Evolutionary conservation across 2,329 filamentous ascomycete species (phyloP).

Genomic region (Penicillium griseofulvum): DNA sequence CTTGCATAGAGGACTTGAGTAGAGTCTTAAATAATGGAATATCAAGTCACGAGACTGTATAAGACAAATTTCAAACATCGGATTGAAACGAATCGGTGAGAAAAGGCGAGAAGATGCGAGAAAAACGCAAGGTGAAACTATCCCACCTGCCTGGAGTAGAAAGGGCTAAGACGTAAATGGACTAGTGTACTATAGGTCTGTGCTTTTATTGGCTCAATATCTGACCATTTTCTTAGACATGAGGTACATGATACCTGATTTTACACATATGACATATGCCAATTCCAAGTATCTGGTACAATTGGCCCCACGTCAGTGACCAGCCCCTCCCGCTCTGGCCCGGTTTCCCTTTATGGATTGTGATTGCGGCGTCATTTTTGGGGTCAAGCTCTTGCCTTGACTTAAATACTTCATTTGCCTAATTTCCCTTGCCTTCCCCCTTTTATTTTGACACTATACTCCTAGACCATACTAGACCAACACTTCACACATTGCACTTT

Average conservation of each 20-base stretch:
- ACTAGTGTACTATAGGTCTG: neutral
- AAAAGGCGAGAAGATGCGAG: neutral
- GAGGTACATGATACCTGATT: slow-evolving; percentile 5
- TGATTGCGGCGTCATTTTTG: slow-evolving; percentile 20
- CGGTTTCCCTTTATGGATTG: slow-evolving; percentile 8
- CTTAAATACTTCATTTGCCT: slow-evolving; percentile 9
- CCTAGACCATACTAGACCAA: neutral
- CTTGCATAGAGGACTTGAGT: neutral
- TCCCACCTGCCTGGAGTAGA: slow-evolving; percentile 3
- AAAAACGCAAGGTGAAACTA: slow-evolving; percentile 4
- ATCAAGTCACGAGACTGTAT: neutral
- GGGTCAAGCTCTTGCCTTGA: slow-evolving; percentile 3
- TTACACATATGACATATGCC: rapidly evolving
- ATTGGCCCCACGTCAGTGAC: neutral
- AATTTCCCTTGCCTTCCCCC: slow-evolving; percentile 8
- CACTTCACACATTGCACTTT: neutral
- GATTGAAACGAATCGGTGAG: neutral
- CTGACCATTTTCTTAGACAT: neutral
- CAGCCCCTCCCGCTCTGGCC: slow-evolving; percentile 15
- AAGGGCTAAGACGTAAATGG: slow-evolving; percentile 2
- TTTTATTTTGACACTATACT: neutral
- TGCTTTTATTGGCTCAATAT: slow-evolving; percentile 13
- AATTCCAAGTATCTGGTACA: slow-evolving; percentile 9
- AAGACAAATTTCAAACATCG: neutral
- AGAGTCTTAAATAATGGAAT: neutral